Percentiles rank a stretch among this genome's conserved stretches.
phyloP scores from a whole-genome alignment of 1,284 basidiomycete genomes.

The Coriolopsis trogii region DNA sequence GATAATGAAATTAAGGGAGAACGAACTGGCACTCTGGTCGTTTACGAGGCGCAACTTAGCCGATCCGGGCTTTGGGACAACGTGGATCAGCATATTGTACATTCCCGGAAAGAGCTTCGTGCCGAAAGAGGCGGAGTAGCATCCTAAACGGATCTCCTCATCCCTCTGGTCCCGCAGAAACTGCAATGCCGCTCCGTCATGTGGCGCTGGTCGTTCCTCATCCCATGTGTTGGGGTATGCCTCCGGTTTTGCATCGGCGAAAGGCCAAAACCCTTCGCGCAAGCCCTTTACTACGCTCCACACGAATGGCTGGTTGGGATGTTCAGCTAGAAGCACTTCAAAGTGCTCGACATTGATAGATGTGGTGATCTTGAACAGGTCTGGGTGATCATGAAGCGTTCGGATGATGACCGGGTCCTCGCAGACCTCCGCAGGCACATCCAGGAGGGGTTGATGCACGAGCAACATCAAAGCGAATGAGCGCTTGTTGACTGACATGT shows the following conservation, averaged over 20 bases:
- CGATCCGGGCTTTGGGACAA: conserved; percentile 42
- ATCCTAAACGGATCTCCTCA: conserved; percentile 35
- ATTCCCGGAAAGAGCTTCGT: conserved; percentile 46
- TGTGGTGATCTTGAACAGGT: conserved; percentile 26
- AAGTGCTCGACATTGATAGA: conserved; percentile 38
- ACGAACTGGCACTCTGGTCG: conserved; percentile 38
- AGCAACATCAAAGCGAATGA: not conserved
- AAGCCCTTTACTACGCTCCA: conserved; percentile 27
- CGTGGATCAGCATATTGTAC: conserved; percentile 44
- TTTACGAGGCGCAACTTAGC: conserved; percentile 42
- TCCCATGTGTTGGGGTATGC: conserved; percentile 14
- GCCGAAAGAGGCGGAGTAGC: conserved; percentile 43
- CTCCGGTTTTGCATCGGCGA: conserved; percentile 17
- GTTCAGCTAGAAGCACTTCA: conserved; percentile 14
- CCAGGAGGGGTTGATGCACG: not conserved
- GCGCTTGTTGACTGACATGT: not conserved
- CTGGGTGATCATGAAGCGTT: conserved; percentile 15
- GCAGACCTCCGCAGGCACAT: not conserved
- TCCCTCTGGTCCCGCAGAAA: not conserved
- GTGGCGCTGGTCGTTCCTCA: not conserved
- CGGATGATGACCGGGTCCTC: not conserved
- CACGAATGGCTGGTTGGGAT: conserved; percentile 33
- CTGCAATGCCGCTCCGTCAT: not conserved
- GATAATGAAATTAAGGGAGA: conserved; percentile 44
- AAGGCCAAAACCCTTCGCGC: conserved; percentile 32